Evolutionary conservation across 305 asterid species (phyloP).

Genomic region (Lippia alba): DNA sequence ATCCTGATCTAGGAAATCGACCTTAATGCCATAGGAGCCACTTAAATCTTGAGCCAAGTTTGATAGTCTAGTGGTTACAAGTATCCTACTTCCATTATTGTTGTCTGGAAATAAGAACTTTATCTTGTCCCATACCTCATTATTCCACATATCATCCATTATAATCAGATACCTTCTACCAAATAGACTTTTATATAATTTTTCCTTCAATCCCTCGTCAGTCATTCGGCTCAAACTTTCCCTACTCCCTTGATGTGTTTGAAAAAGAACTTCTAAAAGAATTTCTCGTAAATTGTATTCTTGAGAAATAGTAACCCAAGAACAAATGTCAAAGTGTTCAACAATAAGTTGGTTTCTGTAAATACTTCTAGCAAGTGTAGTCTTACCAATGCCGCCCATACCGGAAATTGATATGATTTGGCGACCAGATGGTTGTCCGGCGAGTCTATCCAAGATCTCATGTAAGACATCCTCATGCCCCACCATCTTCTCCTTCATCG

Average conservation of each 20-base stretch:
- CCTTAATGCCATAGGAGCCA: not conserved
- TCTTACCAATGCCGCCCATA: not conserved
- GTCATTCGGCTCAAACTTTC: not conserved
- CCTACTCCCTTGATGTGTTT: not conserved
- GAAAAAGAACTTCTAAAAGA: not conserved
- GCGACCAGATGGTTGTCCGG: too few species aligned
- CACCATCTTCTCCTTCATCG: not conserved
- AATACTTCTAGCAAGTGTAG: not conserved
- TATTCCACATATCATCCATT: not conserved
- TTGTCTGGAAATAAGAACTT: slow-evolving; percentile 5
- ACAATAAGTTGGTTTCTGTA: not conserved
- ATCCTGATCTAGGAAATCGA: not conserved
- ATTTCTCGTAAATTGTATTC: not conserved
- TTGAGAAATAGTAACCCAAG: slow-evolving; percentile 3
- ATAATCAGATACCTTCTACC: slow-evolving; percentile 1
- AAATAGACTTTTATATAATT: not conserved
- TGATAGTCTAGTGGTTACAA: slow-evolving; percentile 1
- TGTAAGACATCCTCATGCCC: not conserved
- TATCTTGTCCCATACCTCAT: not conserved
- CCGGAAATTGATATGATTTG: too few species aligned
- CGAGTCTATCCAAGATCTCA: too few species aligned
- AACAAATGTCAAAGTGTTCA: not conserved
- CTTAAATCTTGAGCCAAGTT: not conserved
- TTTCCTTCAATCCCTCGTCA: not conserved
- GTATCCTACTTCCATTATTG: not conserved